Percentiles rank a stretch among this genome's conserved stretches.
Evolutionary conservation across 495 filamentous ascomycete species (phyloP).

Genomic region (Daldinia vernicosa): DNA sequence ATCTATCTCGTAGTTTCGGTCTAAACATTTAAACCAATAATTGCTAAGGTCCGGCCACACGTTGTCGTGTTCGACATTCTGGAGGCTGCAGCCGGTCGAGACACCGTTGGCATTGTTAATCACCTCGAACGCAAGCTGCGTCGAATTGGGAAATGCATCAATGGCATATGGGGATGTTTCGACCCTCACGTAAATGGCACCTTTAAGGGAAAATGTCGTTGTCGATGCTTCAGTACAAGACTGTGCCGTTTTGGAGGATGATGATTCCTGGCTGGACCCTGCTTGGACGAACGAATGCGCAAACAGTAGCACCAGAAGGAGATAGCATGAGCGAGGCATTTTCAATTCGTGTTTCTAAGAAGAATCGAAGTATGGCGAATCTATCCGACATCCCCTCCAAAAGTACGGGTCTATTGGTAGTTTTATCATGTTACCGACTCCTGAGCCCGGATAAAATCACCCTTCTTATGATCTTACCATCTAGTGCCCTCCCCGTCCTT

Average conservation of each 20-base stretch:
- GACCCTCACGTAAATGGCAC: slow-evolving; percentile 22
- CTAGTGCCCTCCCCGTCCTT: slow-evolving; percentile 9
- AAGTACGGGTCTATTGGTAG: background rate
- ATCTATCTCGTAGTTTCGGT: slow-evolving; percentile 18
- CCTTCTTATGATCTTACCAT: slow-evolving; percentile 7
- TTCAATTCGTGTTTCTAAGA: background rate
- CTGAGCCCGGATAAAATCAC: slow-evolving; percentile 13
- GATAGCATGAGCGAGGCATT: background rate
- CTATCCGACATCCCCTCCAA: background rate
- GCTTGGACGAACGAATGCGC: background rate
- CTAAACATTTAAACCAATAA: slow-evolving; percentile 27
- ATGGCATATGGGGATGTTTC: background rate
- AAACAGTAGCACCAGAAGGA: slow-evolving; percentile 3
- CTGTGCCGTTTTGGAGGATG: background rate
- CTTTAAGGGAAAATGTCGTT: slow-evolving; percentile 26
- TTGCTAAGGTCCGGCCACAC: slow-evolving; percentile 29
- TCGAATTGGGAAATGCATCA: slow-evolving; percentile 24
- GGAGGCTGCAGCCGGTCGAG: slow-evolving; percentile 23
- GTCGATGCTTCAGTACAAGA: slow-evolving; percentile 25
- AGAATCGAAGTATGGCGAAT: background rate
- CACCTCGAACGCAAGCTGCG: slow-evolving; percentile 38
- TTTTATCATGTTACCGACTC: slow-evolving; percentile 7
- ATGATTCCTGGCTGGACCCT: background rate
- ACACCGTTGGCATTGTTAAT: slow-evolving; percentile 34
- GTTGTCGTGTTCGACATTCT: slow-evolving; percentile 12